Percentiles rank a stretch among this genome's conserved stretches.
Evolutionary conservation across 768 basidiomycete species (phyloP).

Genomic region (Boletus bicolor): DNA sequence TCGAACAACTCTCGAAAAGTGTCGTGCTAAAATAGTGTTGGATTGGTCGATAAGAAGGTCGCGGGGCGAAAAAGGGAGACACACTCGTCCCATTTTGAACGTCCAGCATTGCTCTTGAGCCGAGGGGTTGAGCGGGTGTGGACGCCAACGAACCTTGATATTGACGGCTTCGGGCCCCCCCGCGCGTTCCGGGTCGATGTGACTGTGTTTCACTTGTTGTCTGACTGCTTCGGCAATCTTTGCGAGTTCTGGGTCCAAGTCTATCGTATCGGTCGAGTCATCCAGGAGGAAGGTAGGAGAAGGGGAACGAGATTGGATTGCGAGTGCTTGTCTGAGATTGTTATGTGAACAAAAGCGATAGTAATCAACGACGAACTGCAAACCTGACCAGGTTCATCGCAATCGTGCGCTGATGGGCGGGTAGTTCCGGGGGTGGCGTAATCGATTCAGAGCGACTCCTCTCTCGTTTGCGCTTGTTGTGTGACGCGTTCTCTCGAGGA

Average conservation of each 20-base stretch:
- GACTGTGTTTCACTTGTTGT: constrained; percentile 26
- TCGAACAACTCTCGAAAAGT: constrained; percentile 65
- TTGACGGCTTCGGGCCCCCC: constrained; percentile 40
- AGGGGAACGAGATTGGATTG: constrained; percentile 36
- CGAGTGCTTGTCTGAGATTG: constrained; percentile 46
- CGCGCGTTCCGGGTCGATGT: constrained; percentile 21
- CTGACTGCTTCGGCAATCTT: constrained; percentile 46
- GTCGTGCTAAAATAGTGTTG: constrained; percentile 46
- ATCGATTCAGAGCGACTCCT: constrained; percentile 69
- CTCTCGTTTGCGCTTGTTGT: constrained; percentile 43
- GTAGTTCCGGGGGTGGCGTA: constrained; percentile 69
- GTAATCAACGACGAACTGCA: constrained; percentile 8
- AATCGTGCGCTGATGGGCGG: constrained; percentile 49
- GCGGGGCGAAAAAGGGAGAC: constrained; percentile 14
- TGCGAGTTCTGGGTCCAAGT: constrained; percentile 61
- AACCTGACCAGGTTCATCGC: constrained; percentile 64
- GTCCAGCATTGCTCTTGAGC: constrained; percentile 42
- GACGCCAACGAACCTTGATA: constrained; percentile 60
- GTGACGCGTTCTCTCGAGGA: constrained; percentile 13
- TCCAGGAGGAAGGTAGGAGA: constrained; percentile 46
- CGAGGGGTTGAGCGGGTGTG: constrained; percentile 53
- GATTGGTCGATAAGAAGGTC: neutral
- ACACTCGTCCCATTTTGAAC: constrained; percentile 59
- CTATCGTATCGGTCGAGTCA: constrained; percentile 48
- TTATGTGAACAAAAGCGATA: constrained; percentile 1